Percentiles rank a stretch among this genome's conserved stretches.
Evolutionary conservation across 441 rosid genomes (phyloP).

Genomic region (Gossypium laxum): DNA sequence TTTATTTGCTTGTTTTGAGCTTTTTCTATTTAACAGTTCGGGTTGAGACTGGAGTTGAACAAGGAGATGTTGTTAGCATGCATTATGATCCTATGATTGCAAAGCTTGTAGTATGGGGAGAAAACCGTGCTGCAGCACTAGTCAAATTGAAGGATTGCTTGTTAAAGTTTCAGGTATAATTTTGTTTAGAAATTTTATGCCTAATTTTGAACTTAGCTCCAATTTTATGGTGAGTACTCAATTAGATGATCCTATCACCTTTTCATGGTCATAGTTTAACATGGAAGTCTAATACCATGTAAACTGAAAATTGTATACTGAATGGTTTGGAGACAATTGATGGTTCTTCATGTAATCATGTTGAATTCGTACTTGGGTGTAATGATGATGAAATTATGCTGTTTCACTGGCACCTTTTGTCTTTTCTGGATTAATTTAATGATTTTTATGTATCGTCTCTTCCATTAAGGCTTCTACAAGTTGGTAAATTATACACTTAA

Average conservation of each 20-base stretch:
- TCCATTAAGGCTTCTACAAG: neutral
- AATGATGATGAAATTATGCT: neutral
- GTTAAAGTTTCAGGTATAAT: conserved; percentile 71
- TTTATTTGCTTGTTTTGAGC: conserved; percentile 16
- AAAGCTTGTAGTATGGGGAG: conserved; percentile 91
- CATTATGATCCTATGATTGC: conserved; percentile 99
- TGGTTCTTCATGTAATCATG: neutral
- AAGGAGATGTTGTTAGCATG: conserved; percentile 91
- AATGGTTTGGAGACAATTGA: neutral
- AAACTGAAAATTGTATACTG: neutral
- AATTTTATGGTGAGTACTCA: neutral
- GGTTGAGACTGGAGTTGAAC: conserved; percentile 90
- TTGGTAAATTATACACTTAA: neutral
- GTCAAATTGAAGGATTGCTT: conserved; percentile 79
- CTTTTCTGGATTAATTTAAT: conserved; percentile 2
- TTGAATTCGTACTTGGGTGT: conserved; percentile 1
- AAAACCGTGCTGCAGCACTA: conserved; percentile 68
- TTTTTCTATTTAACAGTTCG: conserved; percentile 39
- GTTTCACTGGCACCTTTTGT: neutral
- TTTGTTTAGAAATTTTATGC: neutral
- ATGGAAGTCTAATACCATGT: neutral
- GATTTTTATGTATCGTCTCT: neutral
- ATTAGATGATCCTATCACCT: conserved; percentile 7
- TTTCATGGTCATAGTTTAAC: neutral
- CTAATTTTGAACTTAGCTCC: conserved; percentile 7